phyloP scores from a whole-genome alignment of 2,329 filamentous ascomycete genomes.

The Colletotrichum phormii region DNA sequence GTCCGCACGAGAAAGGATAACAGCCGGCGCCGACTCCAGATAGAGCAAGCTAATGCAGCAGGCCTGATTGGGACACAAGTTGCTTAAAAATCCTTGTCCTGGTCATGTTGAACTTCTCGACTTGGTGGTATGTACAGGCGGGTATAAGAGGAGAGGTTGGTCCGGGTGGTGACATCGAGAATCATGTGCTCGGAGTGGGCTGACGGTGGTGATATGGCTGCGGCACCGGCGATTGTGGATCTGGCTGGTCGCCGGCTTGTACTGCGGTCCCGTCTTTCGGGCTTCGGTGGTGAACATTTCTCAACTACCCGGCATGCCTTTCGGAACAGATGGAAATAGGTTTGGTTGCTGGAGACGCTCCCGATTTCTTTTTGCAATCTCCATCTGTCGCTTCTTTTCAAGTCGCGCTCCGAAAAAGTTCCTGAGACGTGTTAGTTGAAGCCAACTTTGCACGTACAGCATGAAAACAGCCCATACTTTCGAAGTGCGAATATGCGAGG shows the following conservation, averaged over 20 bases:
- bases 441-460: no score
- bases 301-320: constrained; percentile 58
- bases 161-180: not conserved
- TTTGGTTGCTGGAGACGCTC: constrained; percentile 83
- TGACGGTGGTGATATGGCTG: not conserved
- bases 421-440: constrained; percentile 46
- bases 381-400: constrained; percentile 81
- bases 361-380: constrained; percentile 82
- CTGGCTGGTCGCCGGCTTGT: not conserved
- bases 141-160: not conserved
- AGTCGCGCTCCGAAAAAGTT: constrained; percentile 89
- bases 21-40: not conserved
- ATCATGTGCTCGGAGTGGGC: not conserved
- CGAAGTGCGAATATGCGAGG: constrained; percentile 78
- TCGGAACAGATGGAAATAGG: constrained; percentile 88
- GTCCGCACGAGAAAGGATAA: not conserved
- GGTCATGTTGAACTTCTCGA: not conserved
- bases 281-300: not conserved
- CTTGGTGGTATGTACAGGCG: not conserved
- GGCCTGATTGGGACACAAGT: constrained; percentile 1
- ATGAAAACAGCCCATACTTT: constrained; percentile 20
- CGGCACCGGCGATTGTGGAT: not conserved
- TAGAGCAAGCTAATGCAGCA: constrained; percentile 22
- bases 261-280: not conserved
- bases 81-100: not conserved